Evolutionary conservation across 2,329 filamentous ascomycete species (phyloP), one percentile per base, ranked within the genome.

Genomic region (Fusarium palustre): DNA sequence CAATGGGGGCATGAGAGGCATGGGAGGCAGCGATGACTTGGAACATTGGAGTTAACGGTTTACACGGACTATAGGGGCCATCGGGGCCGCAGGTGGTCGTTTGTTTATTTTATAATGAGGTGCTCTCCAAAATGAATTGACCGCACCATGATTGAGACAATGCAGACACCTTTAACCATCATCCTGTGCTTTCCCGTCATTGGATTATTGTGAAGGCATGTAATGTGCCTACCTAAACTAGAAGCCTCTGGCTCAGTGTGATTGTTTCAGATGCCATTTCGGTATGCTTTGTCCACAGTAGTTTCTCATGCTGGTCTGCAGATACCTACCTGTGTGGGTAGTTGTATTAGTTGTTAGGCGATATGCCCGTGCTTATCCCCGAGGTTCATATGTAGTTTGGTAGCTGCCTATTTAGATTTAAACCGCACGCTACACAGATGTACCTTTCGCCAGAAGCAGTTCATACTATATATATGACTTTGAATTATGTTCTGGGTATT

Each of bases 41-140:
- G 48, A 57, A 67, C 62, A 55, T 60, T 64, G 73, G 73, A 75
- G 73, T 75, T 74, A 61, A 53, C 53, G 59, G 58, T 54, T 45
- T 53, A 69, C 33, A 47, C 38, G 56, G 48, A 48, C 57, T 64
- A 66, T 54, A 68, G 24, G 55, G 36, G n/a, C 10, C 36, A 38
- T 10, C 5, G 34, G 48, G 43, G 47, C 54, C 34, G 45, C 31
- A 42, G 36, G 34, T 48, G 38, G 18, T 25, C 24, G 52, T 57
- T 68, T 71, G 66, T 63, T 71, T 74, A 70, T 45, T 54, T 59
- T 67, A 64, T 55, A 60, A 70, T 54, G 34, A 45, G 45, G 52
- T 70, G 61, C 64, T 47, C 43, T 60, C 55, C 55, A 64, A 54
- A 70, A 69, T 70, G 69, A 59, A 66, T 49, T 30, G 25, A 36